Evolutionary conservation across 1,284 basidiomycete genomes (phyloP), one percentile per base, ranked within the genome.

Genomic region (Cutaneotrichosporon cavernicola): DNA sequence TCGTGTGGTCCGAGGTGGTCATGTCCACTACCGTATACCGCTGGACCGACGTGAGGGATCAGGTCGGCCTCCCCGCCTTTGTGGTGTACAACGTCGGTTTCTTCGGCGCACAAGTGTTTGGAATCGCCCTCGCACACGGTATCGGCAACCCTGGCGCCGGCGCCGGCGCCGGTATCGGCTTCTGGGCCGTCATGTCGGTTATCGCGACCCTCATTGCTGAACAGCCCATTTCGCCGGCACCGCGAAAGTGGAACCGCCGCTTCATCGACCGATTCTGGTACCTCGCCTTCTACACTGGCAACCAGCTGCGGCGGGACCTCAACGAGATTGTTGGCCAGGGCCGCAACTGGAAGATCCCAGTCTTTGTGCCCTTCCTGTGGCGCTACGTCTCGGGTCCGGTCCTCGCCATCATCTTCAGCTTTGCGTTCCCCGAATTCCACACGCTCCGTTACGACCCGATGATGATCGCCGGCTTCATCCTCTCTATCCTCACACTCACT

Each of bases 211-310:
- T 66, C 30, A 61, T 70, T 2, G 67, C 65, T 0, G 31, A 49
- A 10, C 50, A 43, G 0, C 67, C 65, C 22, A 57, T n/a, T 26
- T 64, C 60, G 30, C 47, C 60, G 10, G 62, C 47, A 14, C 60
- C 61, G 7, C 31, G 52, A 10, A 30, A 34, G 18, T 58, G 63
- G 62, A 43, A 30, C 16, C 50, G n/a, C 18, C 56, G 49, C 16
- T 63, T 43, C 60, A 26, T 63, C 21, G 63, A 59, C 18, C 43
- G 60, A 14, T 71, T 67, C 59, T 71, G 62, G 61, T 71, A 71
- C 40, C 64, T 71, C 16, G 69, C 69, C n/a, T 69, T 71, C 56
- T 71, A 71, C 63, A 66, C 67, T 18, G 69, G 67, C 11, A 71
- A 71, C 60, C 69, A 71, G 57, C 61, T 71, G 13, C 64, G 69